Evolutionary conservation across 768 basidiomycete genomes (phyloP), one percentile per base, ranked within the genome.

Genomic region (Kwoniella bestiolae): DNA sequence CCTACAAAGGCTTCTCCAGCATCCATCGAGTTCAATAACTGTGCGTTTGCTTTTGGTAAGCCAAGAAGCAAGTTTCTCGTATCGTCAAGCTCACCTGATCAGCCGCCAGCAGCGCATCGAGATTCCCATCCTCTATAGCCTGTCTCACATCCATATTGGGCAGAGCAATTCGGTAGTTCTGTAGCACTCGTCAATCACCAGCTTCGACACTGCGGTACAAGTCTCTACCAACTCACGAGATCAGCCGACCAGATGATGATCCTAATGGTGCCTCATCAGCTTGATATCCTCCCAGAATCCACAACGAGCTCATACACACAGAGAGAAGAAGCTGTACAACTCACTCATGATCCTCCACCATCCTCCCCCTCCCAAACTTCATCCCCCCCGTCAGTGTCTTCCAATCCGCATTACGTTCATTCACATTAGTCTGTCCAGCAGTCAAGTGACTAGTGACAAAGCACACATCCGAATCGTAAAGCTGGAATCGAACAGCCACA

Each of bases 401-500:
- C 75, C 94, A 98, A 81, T 99, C 96, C 11, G 88, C 85, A 74
- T 97, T 94, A 28, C 96, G 86, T 78, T 98, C 96, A 34, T 90
- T 89, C 3, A 92, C 84, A 73, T 95, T 95, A 5, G 86, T 77
- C 75, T 96, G 94, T 6, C 96, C 96, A n/a, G 96, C 94, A 16
- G 96, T 94, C 45, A 98, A 85, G 81, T 98, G 96, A 3, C 92
- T 92, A 8, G 95, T 97, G 67, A 99, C 80, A 82, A 98, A 94
- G 82, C 96, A 99, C 74, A 97, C 90, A 61, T 87, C 90, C 8
- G 94, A 91, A 76, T 94, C 93, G 70, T 91, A 85, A 73, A 91
- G 92, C 29, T 98, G 91, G 56, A 99, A 83, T 12, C 96, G 89
- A 68, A 99, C 92, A 5, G 90, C 94, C 12, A 95, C 91, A 1